phyloP scores from a whole-genome alignment of 768 basidiomycete species.

The Calocybe indica region DNA sequence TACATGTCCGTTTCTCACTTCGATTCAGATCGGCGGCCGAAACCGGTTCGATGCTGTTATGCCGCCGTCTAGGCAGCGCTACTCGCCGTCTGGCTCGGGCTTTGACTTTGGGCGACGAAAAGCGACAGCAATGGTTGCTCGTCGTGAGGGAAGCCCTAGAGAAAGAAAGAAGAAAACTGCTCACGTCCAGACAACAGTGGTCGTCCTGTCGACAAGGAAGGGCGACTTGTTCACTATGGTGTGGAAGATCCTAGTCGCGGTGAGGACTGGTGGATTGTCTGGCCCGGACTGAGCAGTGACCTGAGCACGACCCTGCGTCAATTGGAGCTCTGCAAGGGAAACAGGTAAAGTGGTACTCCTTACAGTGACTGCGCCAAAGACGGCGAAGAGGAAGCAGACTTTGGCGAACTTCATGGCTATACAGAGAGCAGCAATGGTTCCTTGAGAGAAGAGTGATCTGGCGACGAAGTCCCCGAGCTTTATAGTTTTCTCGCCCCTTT shows the following conservation, averaged over 20 bases:
- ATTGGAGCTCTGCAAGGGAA: not conserved
- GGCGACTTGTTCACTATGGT: constrained; percentile 14
- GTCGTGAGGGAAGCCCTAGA: not conserved
- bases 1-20: too few species aligned
- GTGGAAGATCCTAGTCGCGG: constrained; percentile 14
- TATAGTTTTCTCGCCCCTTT: too few species aligned
- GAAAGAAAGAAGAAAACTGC: constrained; percentile 1
- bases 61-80: not conserved
- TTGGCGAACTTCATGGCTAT: not conserved
- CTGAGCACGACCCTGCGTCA: too few species aligned
- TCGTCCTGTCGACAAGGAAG: constrained; percentile 16
- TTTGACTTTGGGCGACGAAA: not conserved
- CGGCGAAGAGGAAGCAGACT: not conserved
- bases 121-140: too few species aligned
- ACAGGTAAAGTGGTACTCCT: not conserved
- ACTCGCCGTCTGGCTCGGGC: not conserved
- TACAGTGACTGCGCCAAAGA: not conserved
- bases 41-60: too few species aligned
- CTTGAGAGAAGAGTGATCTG: too few species aligned
- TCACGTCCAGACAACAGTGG: constrained; percentile 20
- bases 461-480: too few species aligned
- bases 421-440: too few species aligned
- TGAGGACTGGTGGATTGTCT: constrained; percentile 7
- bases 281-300: not conserved
- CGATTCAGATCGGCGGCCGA: too few species aligned